These are phyloP conservation scores for Isabelozyma heimii DNA, from an alignment of 805 yeast genomes.

Conservation along the genomic window DNA sequence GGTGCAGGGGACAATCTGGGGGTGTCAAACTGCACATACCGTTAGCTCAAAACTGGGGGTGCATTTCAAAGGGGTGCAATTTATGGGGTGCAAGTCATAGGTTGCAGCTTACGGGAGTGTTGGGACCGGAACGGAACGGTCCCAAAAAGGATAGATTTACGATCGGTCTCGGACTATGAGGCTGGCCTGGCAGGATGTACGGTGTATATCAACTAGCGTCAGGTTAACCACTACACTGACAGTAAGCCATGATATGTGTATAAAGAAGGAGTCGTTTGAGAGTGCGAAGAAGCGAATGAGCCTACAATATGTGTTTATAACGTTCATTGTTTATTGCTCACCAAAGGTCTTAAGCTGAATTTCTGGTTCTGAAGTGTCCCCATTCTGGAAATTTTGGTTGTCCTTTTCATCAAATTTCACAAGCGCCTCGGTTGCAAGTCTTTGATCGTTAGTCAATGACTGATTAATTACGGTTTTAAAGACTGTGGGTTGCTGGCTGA, in stretches of 20 bases:
- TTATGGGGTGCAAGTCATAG: too few species aligned
- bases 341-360: conserved; percentile 26
- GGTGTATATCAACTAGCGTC: too few species aligned
- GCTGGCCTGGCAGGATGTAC: too few species aligned
- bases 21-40: not conserved
- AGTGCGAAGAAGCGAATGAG: too few species aligned
- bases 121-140: too few species aligned
- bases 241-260: too few species aligned
- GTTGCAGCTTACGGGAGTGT: too few species aligned
- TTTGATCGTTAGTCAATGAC: conserved; percentile 39
- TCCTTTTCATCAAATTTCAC: conserved; percentile 24
- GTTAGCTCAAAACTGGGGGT: not conserved
- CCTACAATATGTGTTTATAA: not conserved
- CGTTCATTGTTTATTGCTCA: not conserved
- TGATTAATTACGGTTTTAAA: conserved; percentile 49
- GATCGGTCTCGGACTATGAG: not conserved
- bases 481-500: conserved; percentile 39
- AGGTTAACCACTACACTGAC: too few species aligned
- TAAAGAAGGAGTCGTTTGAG: too few species aligned
- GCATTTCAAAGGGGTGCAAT: not conserved
- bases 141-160: not conserved
- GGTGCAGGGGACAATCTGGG: not conserved
- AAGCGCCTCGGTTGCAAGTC: conserved; percentile 39
- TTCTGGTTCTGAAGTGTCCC: conserved; percentile 5
- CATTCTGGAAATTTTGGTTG: not conserved